phyloP scores from a whole-genome alignment of 441 rosid species.

The Erodium moschatum region DNA sequence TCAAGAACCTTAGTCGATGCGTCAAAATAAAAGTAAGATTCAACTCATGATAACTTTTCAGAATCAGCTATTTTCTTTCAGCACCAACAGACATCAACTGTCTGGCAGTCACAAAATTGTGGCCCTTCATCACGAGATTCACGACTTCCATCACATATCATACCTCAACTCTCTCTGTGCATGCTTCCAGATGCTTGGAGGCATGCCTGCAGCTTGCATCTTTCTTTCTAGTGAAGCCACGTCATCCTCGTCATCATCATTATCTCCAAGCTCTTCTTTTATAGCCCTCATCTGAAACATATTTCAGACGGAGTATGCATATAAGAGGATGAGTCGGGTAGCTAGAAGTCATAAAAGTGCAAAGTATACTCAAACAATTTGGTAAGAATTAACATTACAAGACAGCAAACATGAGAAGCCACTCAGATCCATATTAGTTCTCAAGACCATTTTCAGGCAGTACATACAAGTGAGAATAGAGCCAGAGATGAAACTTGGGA shows the following conservation, averaged over 20 bases:
- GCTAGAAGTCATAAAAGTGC: constrained; percentile 1
- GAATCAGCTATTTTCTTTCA: neutral
- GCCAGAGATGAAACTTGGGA: neutral
- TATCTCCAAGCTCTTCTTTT: constrained; percentile 98
- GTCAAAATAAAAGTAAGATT: neutral
- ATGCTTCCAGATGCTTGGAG: constrained; percentile 89
- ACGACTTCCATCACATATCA: constrained; percentile 10
- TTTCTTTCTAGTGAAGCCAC: constrained; percentile 84
- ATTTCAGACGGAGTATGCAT: constrained; percentile 16
- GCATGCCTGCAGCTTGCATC: constrained; percentile 94
- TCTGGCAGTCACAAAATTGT: constrained; percentile 8
- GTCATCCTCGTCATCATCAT: constrained; percentile 98
- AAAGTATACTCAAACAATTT: neutral
- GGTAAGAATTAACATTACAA: neutral
- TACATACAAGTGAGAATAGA: neutral
- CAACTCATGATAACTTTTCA: neutral
- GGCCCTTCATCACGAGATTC: neutral
- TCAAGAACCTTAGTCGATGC: neutral
- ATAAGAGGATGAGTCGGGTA: constrained; percentile 3
- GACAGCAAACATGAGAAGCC: neutral
- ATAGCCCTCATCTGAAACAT: constrained; percentile 86
- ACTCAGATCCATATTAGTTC: no score
- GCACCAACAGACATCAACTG: neutral
- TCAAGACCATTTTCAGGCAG: neutral
- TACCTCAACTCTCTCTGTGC: constrained; percentile 94